Evolutionary conservation across 1,284 basidiomycete genomes (phyloP), one percentile per base, ranked within the genome.

Genomic region (Rhodotorula glutinis): DNA sequence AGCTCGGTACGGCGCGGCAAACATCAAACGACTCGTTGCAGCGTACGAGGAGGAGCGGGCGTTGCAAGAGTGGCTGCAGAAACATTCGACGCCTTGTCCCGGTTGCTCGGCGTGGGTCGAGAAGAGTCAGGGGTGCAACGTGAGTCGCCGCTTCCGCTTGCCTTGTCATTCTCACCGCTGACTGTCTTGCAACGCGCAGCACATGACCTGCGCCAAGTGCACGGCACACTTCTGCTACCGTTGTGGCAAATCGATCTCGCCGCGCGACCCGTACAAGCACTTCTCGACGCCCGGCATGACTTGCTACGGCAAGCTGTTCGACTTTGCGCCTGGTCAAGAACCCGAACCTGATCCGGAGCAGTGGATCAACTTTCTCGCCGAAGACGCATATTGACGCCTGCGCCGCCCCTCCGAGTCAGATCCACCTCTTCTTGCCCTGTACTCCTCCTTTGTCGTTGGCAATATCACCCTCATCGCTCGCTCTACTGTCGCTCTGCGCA

Each of bases 171-270:
- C n/a, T 14, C 1, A 29, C 10, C 27, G 33, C 46, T 51, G 49
- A 51, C 16, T 16, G 25, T 51, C 30, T 64, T 25, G 60, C 38
- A 66, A 11, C 8, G 51, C 44, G 27, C 44, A 55, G 51, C 70
- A 89, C 87, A 89, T 89, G 87, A 88, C 84, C 11, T 90, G 89
- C 75, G 78, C 80, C 29, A 85, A 85, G 70, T 90, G 88, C 78
- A 73, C 77, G 25, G 80, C 83, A 54, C 89, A 91, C 75, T 90
- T 91, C 74, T 91, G 89, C 80, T 91, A 88, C 74, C 83, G 86
- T 8, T 91, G 74, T 56, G 74, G 70, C 23, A 57, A 66, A 56
- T 62, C 53, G 2, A 53, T 69, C 40, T 59, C 60, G 1, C 62
- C 80, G 11, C 73, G 67, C 14, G 80, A 88, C 69, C 88, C 88